phyloP scores from a whole-genome alignment of 257 asterid species.

The Gardenia jasminoides region DNA sequence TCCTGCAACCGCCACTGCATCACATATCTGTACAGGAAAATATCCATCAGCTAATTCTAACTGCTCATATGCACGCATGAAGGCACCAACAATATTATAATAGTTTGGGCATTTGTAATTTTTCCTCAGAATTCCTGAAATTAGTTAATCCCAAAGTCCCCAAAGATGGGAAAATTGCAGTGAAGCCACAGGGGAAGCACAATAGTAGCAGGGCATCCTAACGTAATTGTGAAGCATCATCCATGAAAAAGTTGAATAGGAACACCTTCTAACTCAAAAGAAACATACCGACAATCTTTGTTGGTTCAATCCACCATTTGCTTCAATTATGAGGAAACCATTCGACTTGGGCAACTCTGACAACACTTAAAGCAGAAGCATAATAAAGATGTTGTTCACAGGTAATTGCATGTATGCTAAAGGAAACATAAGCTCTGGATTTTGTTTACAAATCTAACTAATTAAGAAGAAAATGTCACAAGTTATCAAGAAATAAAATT shows the following conservation, averaged over 20 bases:
- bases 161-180: neutral
- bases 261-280: conserved; percentile 15
- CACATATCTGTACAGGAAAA: conserved; percentile 72
- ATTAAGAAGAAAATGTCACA: neutral
- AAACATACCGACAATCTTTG: conserved; percentile 92
- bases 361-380: conserved; percentile 40
- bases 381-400: neutral
- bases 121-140: neutral
- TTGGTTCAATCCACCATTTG: conserved; percentile 98
- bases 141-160: neutral
- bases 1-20: conserved; percentile 98
- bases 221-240: neutral
- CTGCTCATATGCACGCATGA: neutral
- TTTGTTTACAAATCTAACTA: neutral
- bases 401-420: neutral
- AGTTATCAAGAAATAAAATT: neutral
- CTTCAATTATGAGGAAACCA: conserved; percentile 92
- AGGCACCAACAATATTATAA: neutral
- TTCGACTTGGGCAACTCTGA: conserved; percentile 71
- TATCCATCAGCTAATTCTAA: conserved; percentile 3
- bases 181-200: neutral
- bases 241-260: neutral
- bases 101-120: neutral
- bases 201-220: neutral
- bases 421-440: neutral